These are phyloP conservation scores for Citrullus colocynthis DNA, from an alignment of 306 rosid genomes.

Conservation along the genomic window DNA sequence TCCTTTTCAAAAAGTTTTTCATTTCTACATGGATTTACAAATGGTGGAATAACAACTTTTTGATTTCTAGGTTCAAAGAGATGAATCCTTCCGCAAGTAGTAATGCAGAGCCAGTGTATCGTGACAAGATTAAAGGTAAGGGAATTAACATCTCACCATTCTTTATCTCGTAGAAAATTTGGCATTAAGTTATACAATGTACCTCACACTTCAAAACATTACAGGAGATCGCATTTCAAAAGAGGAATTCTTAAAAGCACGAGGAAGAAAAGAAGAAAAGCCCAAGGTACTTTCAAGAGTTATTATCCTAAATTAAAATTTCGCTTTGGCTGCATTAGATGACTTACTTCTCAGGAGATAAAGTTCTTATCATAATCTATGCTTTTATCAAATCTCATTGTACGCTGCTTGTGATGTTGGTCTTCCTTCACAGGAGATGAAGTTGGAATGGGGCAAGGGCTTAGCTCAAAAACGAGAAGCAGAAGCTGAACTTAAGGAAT, in stretches of 20 bases:
- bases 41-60: neutral
- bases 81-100: conserved; percentile 71
- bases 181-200: conserved; percentile 1
- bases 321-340: neutral
- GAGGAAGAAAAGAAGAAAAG: conserved; percentile 60
- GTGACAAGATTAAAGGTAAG: conserved; percentile 72
- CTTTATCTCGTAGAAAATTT: neutral
- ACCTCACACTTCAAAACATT: conserved; percentile 10
- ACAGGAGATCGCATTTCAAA: conserved; percentile 53
- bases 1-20: neutral
- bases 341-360: conserved; percentile 22
- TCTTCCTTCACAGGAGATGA: conserved; percentile 42
- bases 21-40: neutral
- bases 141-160: conserved; percentile 6
- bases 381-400: neutral
- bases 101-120: conserved; percentile 62
- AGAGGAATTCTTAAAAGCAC: conserved; percentile 64
- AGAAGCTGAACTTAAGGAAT: conserved; percentile 61
- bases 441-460: conserved; percentile 92
- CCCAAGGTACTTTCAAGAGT: conserved; percentile 50
- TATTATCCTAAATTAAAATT: neutral
- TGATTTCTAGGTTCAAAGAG: conserved; percentile 46
- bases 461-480: conserved; percentile 93
- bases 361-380: conserved; percentile 15
- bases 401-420: neutral